Conservation (phyloP, 2,329 filamentous ascomycete species). For the Stagonosporopsis chrysanthemi region DNA sequence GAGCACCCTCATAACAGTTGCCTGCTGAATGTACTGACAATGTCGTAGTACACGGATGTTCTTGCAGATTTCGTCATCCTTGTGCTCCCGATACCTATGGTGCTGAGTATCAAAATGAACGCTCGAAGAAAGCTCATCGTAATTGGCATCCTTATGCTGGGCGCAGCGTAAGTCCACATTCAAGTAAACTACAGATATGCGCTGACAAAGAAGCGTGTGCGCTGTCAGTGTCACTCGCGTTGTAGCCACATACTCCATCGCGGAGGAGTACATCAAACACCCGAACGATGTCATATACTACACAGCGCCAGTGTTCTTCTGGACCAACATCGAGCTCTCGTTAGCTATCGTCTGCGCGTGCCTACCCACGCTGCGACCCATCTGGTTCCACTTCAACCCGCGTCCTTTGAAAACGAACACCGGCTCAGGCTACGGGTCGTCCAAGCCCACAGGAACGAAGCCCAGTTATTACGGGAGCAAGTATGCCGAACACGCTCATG, state of each 20-base stretch:
- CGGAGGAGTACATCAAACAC: conserved; percentile 29
- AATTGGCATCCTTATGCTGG: conserved; percentile 31
- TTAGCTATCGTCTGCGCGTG: conserved; percentile 36
- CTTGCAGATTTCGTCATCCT: conserved; percentile 34
- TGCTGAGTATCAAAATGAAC: conserved; percentile 29
- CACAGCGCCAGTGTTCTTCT: conserved; percentile 39
- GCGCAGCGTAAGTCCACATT: conserved; percentile 26
- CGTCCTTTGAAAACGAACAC: conserved; percentile 15
- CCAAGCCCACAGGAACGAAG: conserved; percentile 22
- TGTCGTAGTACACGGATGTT: conserved; percentile 26
- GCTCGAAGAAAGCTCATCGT: conserved; percentile 32
- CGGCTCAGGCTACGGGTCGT: conserved; percentile 16
- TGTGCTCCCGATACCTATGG: conserved; percentile 36
- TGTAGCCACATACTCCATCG: conserved; percentile 29
- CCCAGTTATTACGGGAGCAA: conserved; percentile 20
- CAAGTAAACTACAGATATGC: not conserved
- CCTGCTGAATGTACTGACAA: conserved; percentile 1
- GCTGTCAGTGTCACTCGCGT: conserved; percentile 34
- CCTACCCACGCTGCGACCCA: conserved; percentile 36
- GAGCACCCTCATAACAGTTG: not conserved
- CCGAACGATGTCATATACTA: conserved; percentile 35
- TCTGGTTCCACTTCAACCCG: conserved; percentile 32
- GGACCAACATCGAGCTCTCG: conserved; percentile 41
- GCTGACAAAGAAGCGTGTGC: conserved; percentile 25
- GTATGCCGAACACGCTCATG: conserved; percentile 6